Conservation (phyloP, 441 rosid species). For the Lepidium campestre region DNA sequence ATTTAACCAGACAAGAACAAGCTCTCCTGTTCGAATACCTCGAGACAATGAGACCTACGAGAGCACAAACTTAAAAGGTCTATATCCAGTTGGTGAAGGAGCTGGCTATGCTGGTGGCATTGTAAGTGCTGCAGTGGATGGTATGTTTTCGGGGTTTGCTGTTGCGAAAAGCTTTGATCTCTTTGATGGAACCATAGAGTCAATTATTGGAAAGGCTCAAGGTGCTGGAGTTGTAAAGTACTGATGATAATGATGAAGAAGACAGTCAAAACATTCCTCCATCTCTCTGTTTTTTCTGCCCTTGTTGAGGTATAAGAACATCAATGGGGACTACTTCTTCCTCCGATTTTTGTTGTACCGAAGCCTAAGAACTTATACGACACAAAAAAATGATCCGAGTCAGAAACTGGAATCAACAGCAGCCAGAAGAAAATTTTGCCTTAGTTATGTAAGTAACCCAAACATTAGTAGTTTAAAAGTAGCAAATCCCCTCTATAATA, state of each 20-base stretch:
- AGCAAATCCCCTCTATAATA: too few species aligned
- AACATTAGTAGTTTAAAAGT: background rate
- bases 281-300: background rate
- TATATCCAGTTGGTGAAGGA: constrained; percentile 96
- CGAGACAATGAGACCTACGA: constrained; percentile 65
- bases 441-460: constrained; percentile 1
- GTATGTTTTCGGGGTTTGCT: constrained; percentile 77
- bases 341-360: background rate
- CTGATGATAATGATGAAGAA: constrained; percentile 3
- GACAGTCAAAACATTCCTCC: background rate
- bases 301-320: background rate
- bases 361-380: background rate
- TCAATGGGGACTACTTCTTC: constrained; percentile 1
- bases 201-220: constrained; percentile 61
- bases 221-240: constrained; percentile 41
- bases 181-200: constrained; percentile 48
- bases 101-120: constrained; percentile 98
- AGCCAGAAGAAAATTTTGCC: constrained; percentile 5
- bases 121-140: constrained; percentile 95
- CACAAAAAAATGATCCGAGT: background rate
- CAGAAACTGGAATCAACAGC: background rate
- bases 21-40: constrained; percentile 79
- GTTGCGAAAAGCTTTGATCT: constrained; percentile 67
- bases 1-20: constrained; percentile 68
- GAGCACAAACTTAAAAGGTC: constrained; percentile 64